phyloP scores from a whole-genome alignment of 2,329 filamentous ascomycete species.

The Chaetomiaceae sp. region DNA sequence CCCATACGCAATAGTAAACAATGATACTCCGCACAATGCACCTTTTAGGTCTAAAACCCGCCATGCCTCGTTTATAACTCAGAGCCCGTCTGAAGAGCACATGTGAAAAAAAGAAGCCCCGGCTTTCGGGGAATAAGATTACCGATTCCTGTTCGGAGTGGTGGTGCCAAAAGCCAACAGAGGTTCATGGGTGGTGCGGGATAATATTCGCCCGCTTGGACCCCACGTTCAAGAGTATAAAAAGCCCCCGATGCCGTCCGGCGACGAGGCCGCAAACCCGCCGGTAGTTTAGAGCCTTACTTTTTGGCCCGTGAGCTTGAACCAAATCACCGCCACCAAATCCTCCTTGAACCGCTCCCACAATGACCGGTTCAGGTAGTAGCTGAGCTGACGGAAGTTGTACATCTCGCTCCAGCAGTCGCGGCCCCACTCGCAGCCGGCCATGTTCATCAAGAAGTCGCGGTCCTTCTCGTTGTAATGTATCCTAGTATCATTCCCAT shows the following conservation, averaged over 20 bases:
- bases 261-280: too few species aligned
- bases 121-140: not conserved
- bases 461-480: conserved; percentile 83
- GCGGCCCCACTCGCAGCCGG: conserved; percentile 91
- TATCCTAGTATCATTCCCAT: conserved; percentile 67
- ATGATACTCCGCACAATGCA: conserved; percentile 4
- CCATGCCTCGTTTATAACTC: not conserved
- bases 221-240: not conserved
- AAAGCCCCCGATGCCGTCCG: not conserved
- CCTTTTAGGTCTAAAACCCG: not conserved
- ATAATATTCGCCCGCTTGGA: not conserved
- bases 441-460: conserved; percentile 98
- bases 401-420: conserved; percentile 99
- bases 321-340: conserved; percentile 56
- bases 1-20: not conserved
- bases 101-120: not conserved
- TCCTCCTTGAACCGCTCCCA: conserved; percentile 77
- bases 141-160: not conserved
- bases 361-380: conserved; percentile 75
- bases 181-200: not conserved
- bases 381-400: conserved; percentile 85
- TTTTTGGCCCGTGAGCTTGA: conserved; percentile 58
- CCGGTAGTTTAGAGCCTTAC: conserved; percentile 55
- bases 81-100: not conserved
- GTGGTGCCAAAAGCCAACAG: not conserved